Conservation (phyloP, 257 asterid species). For the Apocynum venetum region DNA sequence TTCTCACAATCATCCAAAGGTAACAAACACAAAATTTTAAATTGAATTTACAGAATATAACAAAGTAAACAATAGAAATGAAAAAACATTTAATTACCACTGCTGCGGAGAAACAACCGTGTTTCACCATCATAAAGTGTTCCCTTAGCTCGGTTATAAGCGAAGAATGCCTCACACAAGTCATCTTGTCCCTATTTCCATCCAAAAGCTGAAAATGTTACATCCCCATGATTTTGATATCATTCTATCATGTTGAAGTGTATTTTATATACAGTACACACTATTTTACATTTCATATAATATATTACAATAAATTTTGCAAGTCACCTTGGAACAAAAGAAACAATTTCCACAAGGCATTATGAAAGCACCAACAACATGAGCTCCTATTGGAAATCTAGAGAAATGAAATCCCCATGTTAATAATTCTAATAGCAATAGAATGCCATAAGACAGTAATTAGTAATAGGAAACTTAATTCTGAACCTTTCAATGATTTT, state of each 20-base stretch:
- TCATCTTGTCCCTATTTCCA: slow-evolving; percentile 94
- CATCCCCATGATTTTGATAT: neutral
- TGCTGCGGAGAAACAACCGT: slow-evolving; percentile 75
- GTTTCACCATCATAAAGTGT: slow-evolving; percentile 98
- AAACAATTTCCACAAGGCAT: slow-evolving; percentile 98
- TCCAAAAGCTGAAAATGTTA: slow-evolving; percentile 17
- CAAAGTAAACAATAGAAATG: neutral
- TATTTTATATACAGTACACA: neutral
- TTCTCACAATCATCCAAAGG: neutral
- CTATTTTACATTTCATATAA: neutral
- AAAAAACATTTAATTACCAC: slow-evolving; percentile 37
- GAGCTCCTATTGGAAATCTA: slow-evolving; percentile 84
- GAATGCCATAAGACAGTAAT: neutral
- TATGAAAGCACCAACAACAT: slow-evolving; percentile 93
- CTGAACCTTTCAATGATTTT: slow-evolving; percentile 62
- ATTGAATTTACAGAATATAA: neutral
- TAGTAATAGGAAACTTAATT: neutral
- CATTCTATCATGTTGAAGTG: neutral
- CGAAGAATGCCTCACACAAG: slow-evolving; percentile 85
- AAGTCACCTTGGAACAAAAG: slow-evolving; percentile 76
- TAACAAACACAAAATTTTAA: neutral
- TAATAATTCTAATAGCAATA: neutral
- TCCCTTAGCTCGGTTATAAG: slow-evolving; percentile 94
- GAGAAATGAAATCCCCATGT: neutral
- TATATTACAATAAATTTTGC: neutral